Evolutionary conservation across 1,284 basidiomycete species (phyloP), one percentile per base, ranked within the genome.

Genomic region (Sutorius eximius): DNA sequence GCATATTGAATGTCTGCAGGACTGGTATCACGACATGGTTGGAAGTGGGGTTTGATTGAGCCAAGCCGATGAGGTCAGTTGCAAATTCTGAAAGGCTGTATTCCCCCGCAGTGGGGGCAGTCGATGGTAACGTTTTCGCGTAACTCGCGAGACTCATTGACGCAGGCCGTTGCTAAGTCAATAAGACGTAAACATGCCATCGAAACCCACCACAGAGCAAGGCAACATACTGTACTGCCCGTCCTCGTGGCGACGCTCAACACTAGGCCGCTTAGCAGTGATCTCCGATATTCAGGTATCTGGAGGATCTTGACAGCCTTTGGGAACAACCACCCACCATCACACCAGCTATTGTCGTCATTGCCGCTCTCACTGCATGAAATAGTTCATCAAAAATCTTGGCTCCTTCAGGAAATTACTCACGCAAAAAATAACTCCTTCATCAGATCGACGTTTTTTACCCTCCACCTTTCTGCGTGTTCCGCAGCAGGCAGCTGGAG

Each of bases 201-300:
- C 20, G 53, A 57, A 46, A 59, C 49, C 32, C 52, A 55, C 9
- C 30, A 29, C 34, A 47, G 37, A n/a, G 46, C 51, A 57, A 47
- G 44, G 30, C 24, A 34, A 73, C 87, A 72, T 66, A 94, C 93
- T 11, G 86, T 89, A 62, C 87, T 91, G 59, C 89, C 85, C 5
- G 91, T 91, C 70, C 84, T 87, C 67, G 90, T 89, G 36, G 87
- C 89, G 32, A 90, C 76, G 59, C 89, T 93, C 51, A 90, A 74
- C 3, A 94, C 77, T 4, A 95, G 71, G 0, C 94, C 94, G 6
- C 79, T 75, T 20, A 95, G 75, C 29, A 95, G 65, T n/a, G 76
- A 64, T 40, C 72, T 68, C 16, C 89, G 81, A 67, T 90, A 93
- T 58, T 75, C 72, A 42, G 71, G 68, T 52, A 90, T 75, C 45